A percentile compares a stretch with the other conserved stretches of the same genome.
phyloP scores from a whole-genome alignment of 2,329 filamentous ascomycete species.

The Nannizziopsis arthrosporioides region DNA sequence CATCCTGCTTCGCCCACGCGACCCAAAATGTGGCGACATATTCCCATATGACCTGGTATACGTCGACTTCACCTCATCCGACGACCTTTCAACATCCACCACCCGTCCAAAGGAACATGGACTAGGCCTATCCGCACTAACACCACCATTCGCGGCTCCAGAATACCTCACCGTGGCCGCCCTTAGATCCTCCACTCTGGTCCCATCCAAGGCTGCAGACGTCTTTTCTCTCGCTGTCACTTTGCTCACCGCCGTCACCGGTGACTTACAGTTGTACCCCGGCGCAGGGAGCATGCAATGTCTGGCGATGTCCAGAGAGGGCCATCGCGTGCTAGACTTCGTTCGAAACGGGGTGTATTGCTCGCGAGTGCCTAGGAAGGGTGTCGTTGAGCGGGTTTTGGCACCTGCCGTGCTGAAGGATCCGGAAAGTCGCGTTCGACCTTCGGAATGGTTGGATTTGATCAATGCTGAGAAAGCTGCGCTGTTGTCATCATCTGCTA shows the following conservation, averaged over 20 bases:
- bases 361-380: slow-evolving; percentile 30
- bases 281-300: slow-evolving; percentile 31
- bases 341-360: slow-evolving; percentile 29
- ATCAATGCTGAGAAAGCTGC: not conserved
- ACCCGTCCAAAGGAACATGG: slow-evolving; percentile 10
- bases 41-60: slow-evolving; percentile 34
- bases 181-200: slow-evolving; percentile 22
- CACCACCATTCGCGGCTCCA: slow-evolving; percentile 36
- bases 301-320: slow-evolving; percentile 35
- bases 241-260: slow-evolving; percentile 35
- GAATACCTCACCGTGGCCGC: slow-evolving; percentile 31
- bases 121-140: slow-evolving; percentile 29
- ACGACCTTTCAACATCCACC: slow-evolving; percentile 3
- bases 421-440: slow-evolving; percentile 23
- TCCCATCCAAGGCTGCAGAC: slow-evolving; percentile 32
- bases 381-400: slow-evolving; percentile 31
- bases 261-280: slow-evolving; percentile 35
- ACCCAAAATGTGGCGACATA: slow-evolving; percentile 10
- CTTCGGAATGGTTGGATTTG: slow-evolving; percentile 25
- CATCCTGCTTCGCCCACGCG: slow-evolving; percentile 27
- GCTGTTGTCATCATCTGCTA: not conserved
- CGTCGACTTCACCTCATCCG: slow-evolving; percentile 36
- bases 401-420: slow-evolving; percentile 32
- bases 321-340: slow-evolving; percentile 34
- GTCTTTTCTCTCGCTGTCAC: slow-evolving; percentile 38